Evolutionary conservation across 345 rosid genomes (phyloP).

Genomic region (Tarenaya hassleriana): DNA sequence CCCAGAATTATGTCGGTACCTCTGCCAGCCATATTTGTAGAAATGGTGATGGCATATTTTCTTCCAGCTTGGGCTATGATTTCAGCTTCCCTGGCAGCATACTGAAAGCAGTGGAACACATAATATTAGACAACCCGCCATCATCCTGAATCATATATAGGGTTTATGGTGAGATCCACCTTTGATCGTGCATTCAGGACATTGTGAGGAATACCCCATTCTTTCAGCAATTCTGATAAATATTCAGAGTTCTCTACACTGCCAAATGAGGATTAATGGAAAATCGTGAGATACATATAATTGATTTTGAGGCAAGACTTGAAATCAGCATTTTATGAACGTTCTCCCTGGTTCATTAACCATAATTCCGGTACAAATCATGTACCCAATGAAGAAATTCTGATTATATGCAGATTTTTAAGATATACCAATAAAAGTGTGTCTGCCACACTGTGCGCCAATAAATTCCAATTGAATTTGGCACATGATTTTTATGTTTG

Average conservation of each 20-base stretch:
- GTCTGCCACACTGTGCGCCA: background rate
- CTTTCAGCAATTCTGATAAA: slow-evolving; percentile 76
- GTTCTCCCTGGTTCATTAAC: slow-evolving; percentile 8
- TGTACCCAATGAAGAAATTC: background rate
- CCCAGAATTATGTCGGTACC: slow-evolving; percentile 96
- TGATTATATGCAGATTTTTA: background rate
- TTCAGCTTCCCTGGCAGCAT: slow-evolving; percentile 96
- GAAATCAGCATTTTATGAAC: background rate
- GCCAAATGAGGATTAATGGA: slow-evolving; percentile 34
- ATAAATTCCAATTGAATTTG: slow-evolving; percentile 2
- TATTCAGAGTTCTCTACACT: slow-evolving; percentile 94
- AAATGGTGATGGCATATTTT: slow-evolving; percentile 85
- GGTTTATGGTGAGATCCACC: slow-evolving; percentile 36
- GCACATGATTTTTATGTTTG: slow-evolving; percentile 11
- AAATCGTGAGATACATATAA: slow-evolving; percentile 4
- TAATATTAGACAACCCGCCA: slow-evolving; percentile 4
- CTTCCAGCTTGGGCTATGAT: slow-evolving; percentile 91
- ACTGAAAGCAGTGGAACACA: slow-evolving; percentile 37
- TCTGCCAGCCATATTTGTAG: slow-evolving; percentile 99
- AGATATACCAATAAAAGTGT: slow-evolving; percentile 7
- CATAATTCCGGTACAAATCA: slow-evolving; percentile 5
- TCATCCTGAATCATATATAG: slow-evolving; percentile 13
- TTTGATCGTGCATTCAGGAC: slow-evolving; percentile 94
- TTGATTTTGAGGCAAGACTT: background rate
- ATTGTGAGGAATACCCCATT: slow-evolving; percentile 79